Conservation (phyloP, 108 stramenopile genomes). For the Skeletonema menzelii region DNA sequence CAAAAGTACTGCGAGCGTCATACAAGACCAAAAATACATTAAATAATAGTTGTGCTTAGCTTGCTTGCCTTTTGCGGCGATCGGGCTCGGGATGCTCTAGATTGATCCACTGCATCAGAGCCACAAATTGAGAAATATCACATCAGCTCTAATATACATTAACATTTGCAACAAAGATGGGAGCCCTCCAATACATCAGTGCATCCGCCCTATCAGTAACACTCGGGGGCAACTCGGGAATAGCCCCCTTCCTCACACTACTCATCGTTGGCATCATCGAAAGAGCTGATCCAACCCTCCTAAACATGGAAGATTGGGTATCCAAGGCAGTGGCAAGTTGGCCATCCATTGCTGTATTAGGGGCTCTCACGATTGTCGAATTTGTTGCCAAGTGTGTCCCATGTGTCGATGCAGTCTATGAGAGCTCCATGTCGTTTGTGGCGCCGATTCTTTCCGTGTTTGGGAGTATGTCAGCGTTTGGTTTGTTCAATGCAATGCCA, state of each 20-base stretch:
- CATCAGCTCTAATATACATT: background rate
- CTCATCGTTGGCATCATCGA: slow-evolving; percentile 43
- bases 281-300: slow-evolving; percentile 14
- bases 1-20: no score
- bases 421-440: slow-evolving; percentile 43
- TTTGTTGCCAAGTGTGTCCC: slow-evolving; percentile 53
- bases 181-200: background rate
- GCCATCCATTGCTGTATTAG: slow-evolving; percentile 30
- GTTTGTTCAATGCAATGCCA: slow-evolving; percentile 17
- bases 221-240: slow-evolving; percentile 53
- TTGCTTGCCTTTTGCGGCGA: no score
- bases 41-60: no score
- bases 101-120: no score
- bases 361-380: slow-evolving; percentile 36
- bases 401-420: slow-evolving; percentile 46
- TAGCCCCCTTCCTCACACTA: slow-evolving; percentile 56
- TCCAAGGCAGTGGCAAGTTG: slow-evolving; percentile 41
- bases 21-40: no score
- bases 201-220: slow-evolving; percentile 51
- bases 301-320: slow-evolving; percentile 49
- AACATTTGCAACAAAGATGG: background rate
- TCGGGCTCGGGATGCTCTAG: no score
- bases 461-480: slow-evolving; percentile 42
- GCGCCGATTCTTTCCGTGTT: slow-evolving; percentile 45
- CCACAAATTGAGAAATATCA: no score